Percentiles rank a stretch among this genome's conserved stretches.
Evolutionary conservation across 345 rosid species (phyloP).

Genomic region (Citrus sinensis): DNA sequence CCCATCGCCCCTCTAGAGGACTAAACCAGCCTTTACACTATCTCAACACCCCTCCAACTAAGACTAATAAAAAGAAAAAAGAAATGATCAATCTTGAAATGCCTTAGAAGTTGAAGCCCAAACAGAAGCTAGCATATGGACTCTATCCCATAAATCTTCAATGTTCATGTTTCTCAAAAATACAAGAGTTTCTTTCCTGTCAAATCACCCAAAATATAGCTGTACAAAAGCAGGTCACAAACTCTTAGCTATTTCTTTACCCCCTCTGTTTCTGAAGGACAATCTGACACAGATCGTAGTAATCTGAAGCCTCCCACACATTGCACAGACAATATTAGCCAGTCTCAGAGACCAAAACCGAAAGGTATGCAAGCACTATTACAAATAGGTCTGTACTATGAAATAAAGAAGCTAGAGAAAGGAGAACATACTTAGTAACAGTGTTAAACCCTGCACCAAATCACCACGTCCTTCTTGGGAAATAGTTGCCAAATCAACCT

Average conservation of each 20-base stretch:
- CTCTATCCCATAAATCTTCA: no score
- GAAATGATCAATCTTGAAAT: no score
- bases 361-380: not conserved
- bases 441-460: slow-evolving; percentile 76
- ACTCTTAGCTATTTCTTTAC: not conserved
- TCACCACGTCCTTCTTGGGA: slow-evolving; percentile 95
- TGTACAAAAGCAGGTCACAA: not conserved
- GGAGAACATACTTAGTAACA: slow-evolving; percentile 65
- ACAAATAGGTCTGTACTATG: not conserved
- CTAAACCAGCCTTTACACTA: no score
- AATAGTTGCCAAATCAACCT: slow-evolving; percentile 86
- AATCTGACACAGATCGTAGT: not conserved
- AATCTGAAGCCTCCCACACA: not conserved
- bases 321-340: not conserved
- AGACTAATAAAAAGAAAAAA: no score
- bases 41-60: no score
- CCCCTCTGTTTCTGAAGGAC: not conserved
- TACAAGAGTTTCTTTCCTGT: no score
- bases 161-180: no score
- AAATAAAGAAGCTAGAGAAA: slow-evolving; percentile 9
- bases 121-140: no score
- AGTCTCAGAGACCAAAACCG: not conserved
- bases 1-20: no score
- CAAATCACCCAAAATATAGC: no score
- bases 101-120: no score